Conservation (phyloP, 2,329 filamentous ascomycete species). For the Colletotrichum paranaense region DNA sequence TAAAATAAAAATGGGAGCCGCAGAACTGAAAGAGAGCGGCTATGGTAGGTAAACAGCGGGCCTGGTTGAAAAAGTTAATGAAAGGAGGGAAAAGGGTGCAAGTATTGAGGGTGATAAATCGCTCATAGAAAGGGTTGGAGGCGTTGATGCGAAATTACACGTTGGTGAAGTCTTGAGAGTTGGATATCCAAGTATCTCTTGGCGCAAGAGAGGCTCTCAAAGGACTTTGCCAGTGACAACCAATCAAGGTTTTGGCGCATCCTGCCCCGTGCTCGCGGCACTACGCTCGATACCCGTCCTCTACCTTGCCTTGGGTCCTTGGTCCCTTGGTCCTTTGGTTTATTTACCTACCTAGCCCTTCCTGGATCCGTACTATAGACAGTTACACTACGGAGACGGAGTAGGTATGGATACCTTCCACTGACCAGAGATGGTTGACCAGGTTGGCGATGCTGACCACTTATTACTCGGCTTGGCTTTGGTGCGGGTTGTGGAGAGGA, state of each 20-base stretch:
- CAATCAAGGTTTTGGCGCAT: conserved; percentile 36
- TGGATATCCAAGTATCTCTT: conserved; percentile 37
- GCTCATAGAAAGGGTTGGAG: conserved; percentile 30
- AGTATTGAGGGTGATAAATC: conserved; percentile 25
- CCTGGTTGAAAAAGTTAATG: not conserved
- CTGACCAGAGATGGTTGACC: not conserved
- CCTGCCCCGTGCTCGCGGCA: conserved; percentile 24
- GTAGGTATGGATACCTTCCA: too few species aligned
- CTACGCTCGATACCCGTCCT: conserved; percentile 9
- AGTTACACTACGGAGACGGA: too few species aligned
- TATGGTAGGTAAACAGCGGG: not conserved
- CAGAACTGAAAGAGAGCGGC: not conserved
- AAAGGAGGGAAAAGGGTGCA: not conserved
- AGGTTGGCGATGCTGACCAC: conserved; percentile 4
- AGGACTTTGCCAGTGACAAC: conserved; percentile 35
- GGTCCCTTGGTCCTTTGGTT: too few species aligned
- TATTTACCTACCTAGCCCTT: too few species aligned
- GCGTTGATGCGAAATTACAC: conserved; percentile 30
- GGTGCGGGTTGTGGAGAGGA: not conserved
- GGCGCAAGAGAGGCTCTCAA: conserved; percentile 27
- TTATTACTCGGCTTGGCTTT: not conserved
- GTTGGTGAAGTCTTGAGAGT: conserved; percentile 31
- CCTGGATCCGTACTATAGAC: too few species aligned
- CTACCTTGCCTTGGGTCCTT: not conserved
- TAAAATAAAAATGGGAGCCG: not conserved